phyloP scores from a whole-genome alignment of 257 asterid genomes.

The Echium plantagineum region DNA sequence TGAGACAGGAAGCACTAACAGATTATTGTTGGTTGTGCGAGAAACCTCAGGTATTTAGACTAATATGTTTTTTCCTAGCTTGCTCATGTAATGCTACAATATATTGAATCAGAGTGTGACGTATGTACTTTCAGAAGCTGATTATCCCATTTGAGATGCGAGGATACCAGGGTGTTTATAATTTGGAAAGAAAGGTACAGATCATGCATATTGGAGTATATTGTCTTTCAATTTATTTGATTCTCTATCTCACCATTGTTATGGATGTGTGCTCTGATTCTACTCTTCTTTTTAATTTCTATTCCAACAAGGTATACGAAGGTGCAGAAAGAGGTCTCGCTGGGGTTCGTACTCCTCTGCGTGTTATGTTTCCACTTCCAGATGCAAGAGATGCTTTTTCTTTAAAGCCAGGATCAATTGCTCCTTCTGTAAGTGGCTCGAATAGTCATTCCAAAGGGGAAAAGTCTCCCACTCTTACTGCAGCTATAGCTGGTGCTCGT shows the following conservation, averaged over 20 bases:
- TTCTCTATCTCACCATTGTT: not conserved
- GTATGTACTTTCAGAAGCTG: constrained; percentile 51
- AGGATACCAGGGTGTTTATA: constrained; percentile 85
- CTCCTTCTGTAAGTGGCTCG: constrained; percentile 17
- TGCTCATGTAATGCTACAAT: not conserved
- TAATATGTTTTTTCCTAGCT: not conserved
- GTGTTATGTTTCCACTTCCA: constrained; percentile 53
- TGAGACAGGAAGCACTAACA: constrained; percentile 78
- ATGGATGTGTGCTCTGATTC: not conserved
- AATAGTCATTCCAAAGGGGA: constrained; percentile 19
- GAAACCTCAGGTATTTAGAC: constrained; percentile 59
- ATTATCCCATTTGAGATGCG: constrained; percentile 92
- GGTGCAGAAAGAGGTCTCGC: constrained; percentile 68
- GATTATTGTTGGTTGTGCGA: constrained; percentile 91
- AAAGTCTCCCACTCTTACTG: constrained; percentile 40
- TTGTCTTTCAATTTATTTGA: not conserved
- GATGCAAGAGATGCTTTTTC: constrained; percentile 44
- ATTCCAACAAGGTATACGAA: constrained; percentile 40
- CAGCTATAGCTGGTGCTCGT: constrained; percentile 73
- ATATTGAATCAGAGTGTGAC: not conserved
- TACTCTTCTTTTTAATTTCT: constrained; percentile 1
- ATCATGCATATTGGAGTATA: not conserved
- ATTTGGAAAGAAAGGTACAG: constrained; percentile 70
- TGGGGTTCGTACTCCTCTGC: constrained; percentile 36
- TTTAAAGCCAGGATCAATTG: constrained; percentile 57